Base-by-base conservation (phyloP, 2,329 filamentous ascomycete species). In the Talaromyces funiculosus region DNA sequence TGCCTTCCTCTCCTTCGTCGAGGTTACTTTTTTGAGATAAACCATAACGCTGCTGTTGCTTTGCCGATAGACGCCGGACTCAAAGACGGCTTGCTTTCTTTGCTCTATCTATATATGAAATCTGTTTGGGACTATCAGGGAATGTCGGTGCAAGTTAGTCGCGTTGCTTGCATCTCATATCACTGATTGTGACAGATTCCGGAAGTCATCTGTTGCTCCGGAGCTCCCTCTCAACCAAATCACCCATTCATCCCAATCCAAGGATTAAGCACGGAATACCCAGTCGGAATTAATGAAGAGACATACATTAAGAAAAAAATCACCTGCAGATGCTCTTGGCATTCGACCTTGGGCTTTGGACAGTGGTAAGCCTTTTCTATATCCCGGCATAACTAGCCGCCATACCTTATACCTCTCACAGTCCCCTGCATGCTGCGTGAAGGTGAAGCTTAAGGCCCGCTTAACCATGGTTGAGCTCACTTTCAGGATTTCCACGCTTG, bases 271-370 rank as follows among this genome's bases (percentile, higher is more conserved):
- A 31, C 47, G 16, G 26, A 6, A 14, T 14, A 22, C 10, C 9
- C 33, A 59, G 24, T 29, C 43, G 24, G 24, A 26, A 55, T 60
- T 49, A 40, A 62, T 62, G 61, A 62, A 60, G 61, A 60, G 43
- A 40, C 38, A 62, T 20, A 33, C 43, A 22, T 26, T 62, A 29
- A 54, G 57, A 16, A 62, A 60, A 33, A 60, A 54, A 42, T 29
- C 57, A n/a, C 61, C 61, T 42, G 53, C 61, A 59, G 61, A 62
- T 49, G 33, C 53, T 53, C 45, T 62, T 18, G 58, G 53, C 7
- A 56, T 58, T 22, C 33, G 53, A 31, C 31, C 57, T 35, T 60
- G 51, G 61, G 53, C 53, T 59, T 49, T 62, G 45, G 61, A 62
- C 31, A 51, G 45, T 62, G 61, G 61, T 62, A 62, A 53, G 61